These are phyloP conservation scores for Trematosphaeria pertusa DNA, from an alignment of 2,329 filamentous ascomycete genomes.

Conservation along the genomic window DNA sequence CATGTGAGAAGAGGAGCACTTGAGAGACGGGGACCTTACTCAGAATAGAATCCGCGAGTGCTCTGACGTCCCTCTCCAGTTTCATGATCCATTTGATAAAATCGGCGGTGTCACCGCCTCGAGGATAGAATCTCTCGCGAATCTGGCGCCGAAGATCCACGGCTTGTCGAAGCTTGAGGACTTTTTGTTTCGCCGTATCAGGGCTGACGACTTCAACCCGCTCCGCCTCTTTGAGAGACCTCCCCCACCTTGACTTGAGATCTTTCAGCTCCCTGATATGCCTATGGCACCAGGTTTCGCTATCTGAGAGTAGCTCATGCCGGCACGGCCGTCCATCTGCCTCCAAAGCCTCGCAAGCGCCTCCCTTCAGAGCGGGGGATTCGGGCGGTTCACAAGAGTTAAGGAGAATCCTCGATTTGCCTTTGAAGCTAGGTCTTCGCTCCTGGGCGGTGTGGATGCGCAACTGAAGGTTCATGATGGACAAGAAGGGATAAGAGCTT, in stretches of 20 bases:
- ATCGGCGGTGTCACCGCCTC: conserved; percentile 26
- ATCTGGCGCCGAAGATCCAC: conserved; percentile 31
- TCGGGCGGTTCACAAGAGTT: conserved; percentile 23
- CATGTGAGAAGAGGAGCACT: neutral
- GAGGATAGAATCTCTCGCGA: conserved; percentile 29
- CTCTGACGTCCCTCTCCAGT: conserved; percentile 28
- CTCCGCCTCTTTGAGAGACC: conserved; percentile 26
- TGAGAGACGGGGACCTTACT: conserved; percentile 19
- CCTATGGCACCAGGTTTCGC: conserved; percentile 27
- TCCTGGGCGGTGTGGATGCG: conserved; percentile 13
- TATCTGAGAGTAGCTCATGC: conserved; percentile 17
- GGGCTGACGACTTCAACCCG: conserved; percentile 16
- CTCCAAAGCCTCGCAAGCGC: conserved; percentile 31
- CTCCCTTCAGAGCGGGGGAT: conserved; percentile 16
- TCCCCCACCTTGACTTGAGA: conserved; percentile 23
- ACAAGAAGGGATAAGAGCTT: no score
- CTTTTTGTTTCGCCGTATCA: conserved; percentile 28
- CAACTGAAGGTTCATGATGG: conserved; percentile 16
- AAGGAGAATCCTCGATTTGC: conserved; percentile 16
- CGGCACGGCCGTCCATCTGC: conserved; percentile 28
- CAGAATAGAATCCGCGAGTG: conserved; percentile 30
- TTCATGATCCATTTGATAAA: conserved; percentile 30
- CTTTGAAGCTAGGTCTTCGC: conserved; percentile 9
- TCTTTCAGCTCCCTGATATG: conserved; percentile 27
- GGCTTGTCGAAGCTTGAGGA: conserved; percentile 30